These are phyloP conservation scores for Calonectria pseudoreteaudii DNA, from an alignment of 2,329 filamentous ascomycete genomes.

Conservation along the genomic window DNA sequence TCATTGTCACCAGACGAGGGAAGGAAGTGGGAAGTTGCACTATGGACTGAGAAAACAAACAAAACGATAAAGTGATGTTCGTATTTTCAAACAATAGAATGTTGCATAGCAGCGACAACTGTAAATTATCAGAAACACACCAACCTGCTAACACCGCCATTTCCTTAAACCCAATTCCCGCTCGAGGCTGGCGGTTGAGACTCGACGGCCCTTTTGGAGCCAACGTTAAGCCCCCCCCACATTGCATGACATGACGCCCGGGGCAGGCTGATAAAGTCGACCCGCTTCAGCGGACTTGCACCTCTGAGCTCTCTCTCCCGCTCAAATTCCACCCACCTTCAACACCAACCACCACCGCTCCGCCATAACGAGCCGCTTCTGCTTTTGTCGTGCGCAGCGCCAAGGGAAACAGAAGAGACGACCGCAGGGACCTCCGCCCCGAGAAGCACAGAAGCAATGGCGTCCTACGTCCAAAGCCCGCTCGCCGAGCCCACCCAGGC, in stretches of 20 bases:
- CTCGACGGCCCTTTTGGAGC: background rate
- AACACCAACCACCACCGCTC: constrained; percentile 16
- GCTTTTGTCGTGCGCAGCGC: background rate
- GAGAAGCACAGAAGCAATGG: constrained; percentile 36
- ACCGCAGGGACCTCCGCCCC: background rate
- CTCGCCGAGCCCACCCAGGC: constrained; percentile 41
- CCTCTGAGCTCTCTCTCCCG: background rate
- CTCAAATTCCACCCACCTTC: constrained; percentile 17
- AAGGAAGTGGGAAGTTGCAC: too few species aligned
- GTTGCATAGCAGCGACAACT: background rate
- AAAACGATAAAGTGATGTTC: background rate
- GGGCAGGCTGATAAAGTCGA: background rate
- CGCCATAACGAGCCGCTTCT: background rate
- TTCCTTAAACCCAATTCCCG: background rate
- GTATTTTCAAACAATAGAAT: background rate
- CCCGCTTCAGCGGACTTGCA: background rate
- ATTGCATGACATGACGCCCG: constrained; percentile 23
- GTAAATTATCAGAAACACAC: background rate
- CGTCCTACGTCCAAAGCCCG: constrained; percentile 48
- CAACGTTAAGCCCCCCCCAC: background rate
- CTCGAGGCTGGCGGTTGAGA: background rate
- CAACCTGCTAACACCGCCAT: background rate
- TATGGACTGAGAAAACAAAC: too few species aligned
- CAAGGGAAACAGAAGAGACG: background rate
- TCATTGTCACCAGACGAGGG: background rate